phyloP scores from a whole-genome alignment of 176 grass and related monocot species.

The Leersia perrieri region DNA sequence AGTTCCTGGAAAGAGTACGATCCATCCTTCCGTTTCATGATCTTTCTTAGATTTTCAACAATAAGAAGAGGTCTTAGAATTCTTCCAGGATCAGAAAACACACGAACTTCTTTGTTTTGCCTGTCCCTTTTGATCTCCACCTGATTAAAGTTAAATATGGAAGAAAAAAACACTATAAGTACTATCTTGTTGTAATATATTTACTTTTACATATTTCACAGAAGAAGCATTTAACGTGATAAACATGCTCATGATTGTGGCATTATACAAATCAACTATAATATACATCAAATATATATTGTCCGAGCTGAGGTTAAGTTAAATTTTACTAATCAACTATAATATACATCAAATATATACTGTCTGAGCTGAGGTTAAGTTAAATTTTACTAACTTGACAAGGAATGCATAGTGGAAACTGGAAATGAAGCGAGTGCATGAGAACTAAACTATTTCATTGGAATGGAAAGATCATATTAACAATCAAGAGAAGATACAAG shows the following conservation, averaged over 20 bases:
- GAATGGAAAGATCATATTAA: background rate
- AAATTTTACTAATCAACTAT: background rate
- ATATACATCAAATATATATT: background rate
- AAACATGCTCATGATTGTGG: background rate
- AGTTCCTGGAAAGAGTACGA: slow-evolving; percentile 58
- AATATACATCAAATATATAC: background rate
- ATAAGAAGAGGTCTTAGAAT: slow-evolving; percentile 86
- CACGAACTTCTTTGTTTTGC: slow-evolving; percentile 66
- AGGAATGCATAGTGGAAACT: background rate
- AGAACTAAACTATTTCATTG: background rate
- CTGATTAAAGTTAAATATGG: slow-evolving; percentile 41
- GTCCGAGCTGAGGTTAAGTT: background rate
- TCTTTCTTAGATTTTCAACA: slow-evolving; percentile 72
- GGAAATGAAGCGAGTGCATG: background rate
- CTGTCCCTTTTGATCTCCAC: slow-evolving; percentile 87
- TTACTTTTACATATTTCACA: background rate
- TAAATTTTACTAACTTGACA: background rate
- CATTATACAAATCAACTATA: background rate
- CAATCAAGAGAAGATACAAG: background rate
- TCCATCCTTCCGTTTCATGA: slow-evolving; percentile 46
- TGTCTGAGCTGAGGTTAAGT: background rate
- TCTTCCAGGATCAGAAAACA: slow-evolving; percentile 84
- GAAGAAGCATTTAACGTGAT: background rate
- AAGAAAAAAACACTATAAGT: slow-evolving; percentile 27
- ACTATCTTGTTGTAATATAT: background rate